Evolutionary conservation across 768 basidiomycete species (phyloP), one percentile per base, ranked within the genome.

Genomic region (Basidioascus undulatus): DNA sequence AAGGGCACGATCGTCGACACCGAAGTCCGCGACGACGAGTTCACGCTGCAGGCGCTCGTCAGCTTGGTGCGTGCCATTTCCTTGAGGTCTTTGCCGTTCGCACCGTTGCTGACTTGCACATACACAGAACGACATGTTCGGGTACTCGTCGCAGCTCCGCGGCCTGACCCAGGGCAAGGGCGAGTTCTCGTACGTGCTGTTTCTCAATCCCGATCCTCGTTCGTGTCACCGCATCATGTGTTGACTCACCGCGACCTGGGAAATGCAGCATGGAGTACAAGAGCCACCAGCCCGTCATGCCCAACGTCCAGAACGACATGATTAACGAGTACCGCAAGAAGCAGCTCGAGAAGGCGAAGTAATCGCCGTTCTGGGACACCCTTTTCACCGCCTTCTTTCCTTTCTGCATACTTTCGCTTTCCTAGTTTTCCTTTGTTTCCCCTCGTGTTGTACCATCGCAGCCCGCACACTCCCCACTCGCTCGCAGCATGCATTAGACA

Each of bases 131-230:
- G n/a, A n/a, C n/a, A n/a, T 13, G 16, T 27, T 10, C 25, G 81
- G 83, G 15, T 94, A 94, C 57, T 87, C 86, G 28, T 82, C 74
- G 51, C 78, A 83, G 50, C 65, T 96, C 34, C 72, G 89, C 43
- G 89, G 89, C 3, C 73, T 71, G 43, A 98, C 92, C 0, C 92
- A 96, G 61, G 92, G 89, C 53, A 96, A 98, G 64, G 86, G 84
- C 51, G 75, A 78, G 62, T 78, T 74, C 47, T n/a, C n/a, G n/a
- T n/a, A n/a, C n/a, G n/a, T n/a, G n/a, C n/a, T n/a, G n/a, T n/a
- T n/a, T n/a, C n/a, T n/a, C n/a, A n/a, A n/a, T n/a, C n/a, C n/a
- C n/a, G n/a, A 73, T 68, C 51, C 77, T 74, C 73, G 73, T 74
- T 30, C 26, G 31, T 40, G 33, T 40, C 19, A 27, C 30, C 24